phyloP scores from a whole-genome alignment of 805 yeast genomes.

The Wickerhamiella nectarea region DNA sequence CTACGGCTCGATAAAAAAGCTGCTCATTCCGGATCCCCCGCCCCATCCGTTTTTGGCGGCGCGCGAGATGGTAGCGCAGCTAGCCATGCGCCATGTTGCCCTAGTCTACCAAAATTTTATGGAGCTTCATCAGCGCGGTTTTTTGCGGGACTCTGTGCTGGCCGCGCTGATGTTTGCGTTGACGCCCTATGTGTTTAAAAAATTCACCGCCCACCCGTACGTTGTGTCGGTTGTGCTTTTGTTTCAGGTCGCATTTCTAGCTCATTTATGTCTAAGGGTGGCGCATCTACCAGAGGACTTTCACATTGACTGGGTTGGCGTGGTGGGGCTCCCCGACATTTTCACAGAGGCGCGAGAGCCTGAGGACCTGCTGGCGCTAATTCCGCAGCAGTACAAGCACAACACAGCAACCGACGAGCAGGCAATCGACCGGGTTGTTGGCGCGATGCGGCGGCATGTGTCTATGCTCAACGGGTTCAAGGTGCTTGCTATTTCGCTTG shows the following conservation, averaged over 20 bases:
- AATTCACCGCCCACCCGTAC: background rate
- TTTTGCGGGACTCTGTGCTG: background rate
- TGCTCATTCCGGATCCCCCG: background rate
- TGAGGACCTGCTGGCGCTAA: background rate
- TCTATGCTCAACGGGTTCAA: background rate
- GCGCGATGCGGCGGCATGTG: background rate
- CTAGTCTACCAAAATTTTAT: background rate
- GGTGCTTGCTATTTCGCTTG: background rate
- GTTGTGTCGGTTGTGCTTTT: background rate
- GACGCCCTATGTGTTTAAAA: background rate
- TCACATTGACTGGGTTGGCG: background rate
- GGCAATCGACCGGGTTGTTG: background rate
- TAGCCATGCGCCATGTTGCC: background rate
- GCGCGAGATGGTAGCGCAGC: background rate
- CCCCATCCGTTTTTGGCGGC: background rate
- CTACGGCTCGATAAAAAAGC: background rate
- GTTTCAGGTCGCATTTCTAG: background rate
- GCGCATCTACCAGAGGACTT: background rate
- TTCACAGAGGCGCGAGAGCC: background rate
- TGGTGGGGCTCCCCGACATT: slow-evolving; percentile 1
- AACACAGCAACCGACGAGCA: background rate
- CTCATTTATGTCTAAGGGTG: background rate
- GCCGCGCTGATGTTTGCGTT: background rate
- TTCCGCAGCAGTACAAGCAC: slow-evolving; percentile 1
- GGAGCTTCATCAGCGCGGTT: background rate